These are phyloP conservation scores for Ajuga chamaepitys DNA, from an alignment of 257 asterid species.

Conservation along the genomic window DNA sequence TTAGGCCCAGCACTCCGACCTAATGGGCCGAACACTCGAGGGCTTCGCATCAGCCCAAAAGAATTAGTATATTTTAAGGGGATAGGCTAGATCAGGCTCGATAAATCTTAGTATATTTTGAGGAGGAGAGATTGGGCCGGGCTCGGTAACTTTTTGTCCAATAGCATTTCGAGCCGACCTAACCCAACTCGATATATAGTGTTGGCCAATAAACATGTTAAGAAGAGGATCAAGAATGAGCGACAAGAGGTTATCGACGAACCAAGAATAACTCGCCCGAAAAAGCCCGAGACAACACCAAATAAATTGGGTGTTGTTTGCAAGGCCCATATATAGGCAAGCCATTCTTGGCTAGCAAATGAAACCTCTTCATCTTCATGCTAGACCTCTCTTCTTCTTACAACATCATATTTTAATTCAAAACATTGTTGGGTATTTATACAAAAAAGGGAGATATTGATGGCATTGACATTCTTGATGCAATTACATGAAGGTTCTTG, in stretches of 20 bases:
- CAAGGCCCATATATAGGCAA: conserved; percentile 5
- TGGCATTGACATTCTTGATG: conserved; percentile 22
- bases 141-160: too few species aligned
- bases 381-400: conserved; percentile 20
- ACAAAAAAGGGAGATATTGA: background rate
- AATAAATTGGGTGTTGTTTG: background rate
- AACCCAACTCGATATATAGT: too few species aligned
- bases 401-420: background rate
- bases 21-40: too few species aligned
- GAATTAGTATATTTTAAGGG: too few species aligned
- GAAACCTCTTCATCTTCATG: conserved; percentile 22
- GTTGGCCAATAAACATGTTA: background rate
- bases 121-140: too few species aligned
- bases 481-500: conserved; percentile 1
- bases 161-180: too few species aligned
- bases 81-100: too few species aligned
- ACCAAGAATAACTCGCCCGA: conserved; percentile 23
- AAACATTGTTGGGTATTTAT: conserved; percentile 14
- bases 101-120: too few species aligned
- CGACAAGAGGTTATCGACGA: conserved; percentile 17
- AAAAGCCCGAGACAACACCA: background rate
- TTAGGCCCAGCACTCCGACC: too few species aligned
- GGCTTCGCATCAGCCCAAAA: too few species aligned
- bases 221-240: conserved; percentile 16
- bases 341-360: conserved; percentile 37